Conservation (phyloP, 2,329 filamentous ascomycete genomes). For the Sporothrix phasma region DNA sequence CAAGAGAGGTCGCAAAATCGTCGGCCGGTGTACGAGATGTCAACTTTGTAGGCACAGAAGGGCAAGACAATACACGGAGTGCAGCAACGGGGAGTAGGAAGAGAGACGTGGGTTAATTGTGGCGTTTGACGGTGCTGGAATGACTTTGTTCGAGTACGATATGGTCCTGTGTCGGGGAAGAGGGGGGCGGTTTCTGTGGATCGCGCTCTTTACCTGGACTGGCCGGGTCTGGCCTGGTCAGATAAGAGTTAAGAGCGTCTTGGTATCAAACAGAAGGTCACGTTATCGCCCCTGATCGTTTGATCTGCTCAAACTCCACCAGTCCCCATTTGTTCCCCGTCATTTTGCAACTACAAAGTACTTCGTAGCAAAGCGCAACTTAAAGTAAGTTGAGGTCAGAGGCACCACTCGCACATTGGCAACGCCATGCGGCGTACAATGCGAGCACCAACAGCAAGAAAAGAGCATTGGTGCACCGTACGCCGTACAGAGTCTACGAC, state of each 20-base stretch:
- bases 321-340: not conserved
- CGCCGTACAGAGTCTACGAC: not conserved
- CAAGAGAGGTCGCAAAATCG: not conserved
- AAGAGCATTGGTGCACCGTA: not conserved
- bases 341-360: no score
- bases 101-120: slow-evolving; percentile 7
- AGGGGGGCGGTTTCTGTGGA: not conserved
- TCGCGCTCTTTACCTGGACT: not conserved
- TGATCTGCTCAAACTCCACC: no score
- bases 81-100: not conserved
- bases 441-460: not conserved
- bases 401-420: not conserved
- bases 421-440: not conserved
- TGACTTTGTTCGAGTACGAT: no score
- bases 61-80: slow-evolving; percentile 8
- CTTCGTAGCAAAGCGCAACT: slow-evolving; percentile 2
- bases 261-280: not conserved
- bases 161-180: not conserved
- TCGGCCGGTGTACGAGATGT: not conserved
- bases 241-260: not conserved
- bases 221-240: not conserved
- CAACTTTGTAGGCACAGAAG: not conserved
- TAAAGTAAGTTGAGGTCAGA: no score
- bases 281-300: not conserved
- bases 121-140: slow-evolving; percentile 8